Evolutionary conservation across 768 basidiomycete species (phyloP).

Genomic region (Lentinula edodes): DNA sequence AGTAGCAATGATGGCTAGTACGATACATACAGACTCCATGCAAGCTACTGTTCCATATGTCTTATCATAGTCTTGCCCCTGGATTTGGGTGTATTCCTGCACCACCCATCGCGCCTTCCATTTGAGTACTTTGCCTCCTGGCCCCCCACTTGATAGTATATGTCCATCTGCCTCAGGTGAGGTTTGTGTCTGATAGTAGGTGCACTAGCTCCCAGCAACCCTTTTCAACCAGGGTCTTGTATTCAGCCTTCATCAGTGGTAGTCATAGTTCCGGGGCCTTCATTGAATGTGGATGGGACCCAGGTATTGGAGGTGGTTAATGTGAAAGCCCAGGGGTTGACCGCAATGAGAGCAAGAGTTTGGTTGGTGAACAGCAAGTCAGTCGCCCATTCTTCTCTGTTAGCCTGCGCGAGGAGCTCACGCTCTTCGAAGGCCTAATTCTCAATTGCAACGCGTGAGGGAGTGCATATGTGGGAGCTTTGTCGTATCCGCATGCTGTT

Average conservation of each 20-base stretch:
- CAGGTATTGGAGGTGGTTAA: neutral
- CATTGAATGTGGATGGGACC: neutral
- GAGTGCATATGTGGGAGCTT: too few species aligned
- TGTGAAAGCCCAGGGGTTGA: too few species aligned
- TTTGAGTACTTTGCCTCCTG: neutral
- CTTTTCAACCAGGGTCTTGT: neutral
- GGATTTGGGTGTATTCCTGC: neutral
- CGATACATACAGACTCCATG: neutral
- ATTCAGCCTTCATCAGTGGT: neutral
- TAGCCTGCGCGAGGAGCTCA: too few species aligned
- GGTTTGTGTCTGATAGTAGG: neutral
- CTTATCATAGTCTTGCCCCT: neutral
- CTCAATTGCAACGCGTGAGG: too few species aligned
- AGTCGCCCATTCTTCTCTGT: too few species aligned
- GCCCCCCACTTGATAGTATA: neutral
- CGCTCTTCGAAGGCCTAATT: too few species aligned
- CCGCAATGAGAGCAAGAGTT: too few species aligned
- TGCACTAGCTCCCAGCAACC: neutral
- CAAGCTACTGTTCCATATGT: neutral
- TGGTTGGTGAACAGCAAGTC: too few species aligned
- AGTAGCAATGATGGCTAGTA: neutral
- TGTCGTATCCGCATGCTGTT: too few species aligned
- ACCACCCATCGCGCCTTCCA: neutral
- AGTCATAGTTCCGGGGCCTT: neutral
- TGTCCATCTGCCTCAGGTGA: neutral